Evolutionary conservation across 352 stramenopile genomes (phyloP), one percentile per base, ranked within the genome.

Genomic region (Pythium dissimile): DNA sequence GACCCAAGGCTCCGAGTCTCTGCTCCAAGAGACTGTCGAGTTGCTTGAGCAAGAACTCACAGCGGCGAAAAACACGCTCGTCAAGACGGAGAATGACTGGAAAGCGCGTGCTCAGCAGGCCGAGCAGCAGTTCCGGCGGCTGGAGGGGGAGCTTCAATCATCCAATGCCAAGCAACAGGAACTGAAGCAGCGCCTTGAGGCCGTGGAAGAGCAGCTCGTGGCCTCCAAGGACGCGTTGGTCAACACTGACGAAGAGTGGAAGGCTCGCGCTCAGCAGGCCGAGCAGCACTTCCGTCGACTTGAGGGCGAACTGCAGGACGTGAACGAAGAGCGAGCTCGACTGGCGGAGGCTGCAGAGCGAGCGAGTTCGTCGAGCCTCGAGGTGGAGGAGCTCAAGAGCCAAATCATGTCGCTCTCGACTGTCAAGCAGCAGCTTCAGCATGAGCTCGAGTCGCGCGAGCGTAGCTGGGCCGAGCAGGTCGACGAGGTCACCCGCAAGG

Each of bases 1-100:
- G 16, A 70, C 53, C 1, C 72, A 84, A 51, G 59, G 52, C 6
- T 75, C 73, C 43, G 69, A 86, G 48, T 54, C 73, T 15, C 50
- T 44, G 3, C 43, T 81, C 5, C 58, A 72, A 9, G 71, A 86
- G 23, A 71, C 66, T 6, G 54, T 87, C 5, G 57, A 56, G 18
- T 54, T 24, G 18, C 54, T 89, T 2, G 43, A 77, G 56, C 54
- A 74, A 45, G 57, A 81, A 34, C 50, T 84, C 12, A 54, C 48
- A 18, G 66, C 64, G 18, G 42, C 44, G 9, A 52, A 56, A 28
- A 27, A 55, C 5, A 21, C 27, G 3, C n/a, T 73, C 6, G 12
- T 18, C 6, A 60, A 56, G 30, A 59, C 57, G n/a, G 27, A 56
- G 15, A n/a, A 54, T 2, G 54, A 47, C 24, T 54, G 54, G 34